Evolutionary conservation across 345 rosid genomes (phyloP), one percentile per base, ranked within the genome.

Genomic region (Rhizophora mangle): DNA sequence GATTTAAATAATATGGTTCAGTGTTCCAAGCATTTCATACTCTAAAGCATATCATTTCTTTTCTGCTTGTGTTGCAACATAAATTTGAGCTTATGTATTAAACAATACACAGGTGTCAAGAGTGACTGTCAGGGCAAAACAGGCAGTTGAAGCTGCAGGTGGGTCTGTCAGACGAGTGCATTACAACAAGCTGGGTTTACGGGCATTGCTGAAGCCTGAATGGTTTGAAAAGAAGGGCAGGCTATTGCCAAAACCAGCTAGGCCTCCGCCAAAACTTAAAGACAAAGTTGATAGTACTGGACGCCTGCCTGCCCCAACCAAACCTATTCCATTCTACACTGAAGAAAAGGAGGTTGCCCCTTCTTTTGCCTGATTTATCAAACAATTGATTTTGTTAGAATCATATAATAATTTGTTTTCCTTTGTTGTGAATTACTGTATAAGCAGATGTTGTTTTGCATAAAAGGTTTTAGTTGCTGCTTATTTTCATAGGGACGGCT

Each of bases 161-260:
- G 99, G 99, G 18, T 78, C 97, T 10, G 94, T 92, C 49, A 83
- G 96, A 81, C 83, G 86, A 82, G 98, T 92, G 70, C 84, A 95
- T 76, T 95, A 92, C 88, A 90, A 92, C 86, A 82, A 90, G 71
- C 72, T 95, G 84, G 98, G 99, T 0, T 82, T 92, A 8, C 80
- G 81, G 72, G 98, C 99, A 69, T 78, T 92, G 81, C 79, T 95
- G 19, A 90, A 89, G 77, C 99, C 98, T 0, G 98, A 95, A 64
- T 90, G 96, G 96, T 90, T 95, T 67, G 97, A 86, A 79, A 92
- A 95, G 92, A 92, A 92, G 79, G 96, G 98, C 20, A 89, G 98
- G 71, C 65, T 95, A 71, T 80, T 90, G 76, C 99, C 98, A 0
- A 87, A 76, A 77, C 82, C 97, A 43, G 99, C 99, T 4, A 78